Base-by-base conservation (phyloP, 352 stramenopile species). In the Pythium sp. region DNA sequence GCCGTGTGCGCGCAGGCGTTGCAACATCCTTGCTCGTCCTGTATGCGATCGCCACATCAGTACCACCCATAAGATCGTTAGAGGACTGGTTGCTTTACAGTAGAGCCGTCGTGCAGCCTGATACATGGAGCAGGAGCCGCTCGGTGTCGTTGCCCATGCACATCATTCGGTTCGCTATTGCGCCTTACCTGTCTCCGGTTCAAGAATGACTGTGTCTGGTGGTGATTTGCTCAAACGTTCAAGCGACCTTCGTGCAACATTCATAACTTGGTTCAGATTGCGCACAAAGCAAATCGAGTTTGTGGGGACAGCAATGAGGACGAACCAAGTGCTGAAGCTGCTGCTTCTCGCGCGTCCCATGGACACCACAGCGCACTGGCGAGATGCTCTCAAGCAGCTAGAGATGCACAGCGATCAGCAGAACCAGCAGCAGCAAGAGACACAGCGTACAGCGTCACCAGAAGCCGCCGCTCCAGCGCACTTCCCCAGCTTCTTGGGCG, bases 321-420 rank as follows among this genome's bases (percentile, higher is more conserved):
- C 66, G 49, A 22, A 53, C n/a, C 55, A 14, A 53, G 18, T 80
- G 64, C 47, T 84, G 49, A 65, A 67, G 54, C 54, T 78, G 24
- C 46, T 84, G 54, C 58, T 79, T 66, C 55, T 67, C 1, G 43
- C 30, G n/a, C 70, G 68, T 7, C 46, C 38, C 26, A 58, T 84
- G 64, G 65, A 79, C 46, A 78, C 72, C 9, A 20, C 26, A 20
- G 65, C 68, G 4, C 67, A 62, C 6, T 84, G 77, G 77, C 32
- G n/a, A 18, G 8, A 36, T 14, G 59, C 46, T 20, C n/a, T 83
- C 7, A 22, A 28, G 1, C 28, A 32, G 26, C 53, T 58, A 11
- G 41, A 15, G 15, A 41, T 8, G 22, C 12, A 11, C 9, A 14
- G n/a, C 2, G 62, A 65, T 15, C n/a, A 14, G 26, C 60, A 58